Evolutionary conservation across 2,329 filamentous ascomycete species (phyloP).

Genomic region (Magnaporthiopsis incrustans): DNA sequence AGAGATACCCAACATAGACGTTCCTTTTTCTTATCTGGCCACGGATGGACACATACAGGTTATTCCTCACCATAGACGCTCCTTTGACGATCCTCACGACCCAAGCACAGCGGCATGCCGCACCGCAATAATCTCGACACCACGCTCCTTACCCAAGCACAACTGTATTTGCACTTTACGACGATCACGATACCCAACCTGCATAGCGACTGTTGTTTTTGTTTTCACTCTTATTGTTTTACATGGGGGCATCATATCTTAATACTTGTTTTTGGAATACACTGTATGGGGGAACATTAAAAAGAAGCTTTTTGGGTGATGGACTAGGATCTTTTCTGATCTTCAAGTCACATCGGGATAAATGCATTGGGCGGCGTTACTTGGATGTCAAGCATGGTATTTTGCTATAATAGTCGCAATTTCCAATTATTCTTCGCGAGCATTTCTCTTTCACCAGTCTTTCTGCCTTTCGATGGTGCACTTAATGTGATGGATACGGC

Average conservation of each 20-base stretch:
- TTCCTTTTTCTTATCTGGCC: constrained; percentile 26
- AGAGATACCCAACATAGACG: constrained; percentile 37
- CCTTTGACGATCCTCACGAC: constrained; percentile 25
- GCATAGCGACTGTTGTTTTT: constrained; percentile 44
- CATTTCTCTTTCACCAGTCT: no score
- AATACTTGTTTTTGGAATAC: constrained; percentile 4
- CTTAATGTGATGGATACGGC: no score
- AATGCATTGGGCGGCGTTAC: constrained; percentile 12
- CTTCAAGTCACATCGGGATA: no score
- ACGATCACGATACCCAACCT: constrained; percentile 38
- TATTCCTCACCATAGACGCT: constrained; percentile 13
- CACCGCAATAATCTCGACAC: constrained; percentile 8
- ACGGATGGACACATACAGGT: constrained; percentile 18
- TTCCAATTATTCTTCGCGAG: no score
- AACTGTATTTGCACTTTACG: constrained; percentile 12
- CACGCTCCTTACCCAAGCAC: constrained; percentile 35
- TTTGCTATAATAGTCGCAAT: no score
- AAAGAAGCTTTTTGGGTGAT: not conserved
- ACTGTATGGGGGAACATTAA: constrained; percentile 9
- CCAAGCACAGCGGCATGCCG: constrained; percentile 25
- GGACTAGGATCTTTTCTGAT: no score
- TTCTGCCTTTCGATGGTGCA: no score
- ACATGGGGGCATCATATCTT: no score
- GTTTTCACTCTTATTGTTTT: constrained; percentile 8
- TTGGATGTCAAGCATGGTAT: no score